Base-by-base conservation (phyloP, 108 stramenopile genomes). In the Aureococcus anophagefferens region DNA sequence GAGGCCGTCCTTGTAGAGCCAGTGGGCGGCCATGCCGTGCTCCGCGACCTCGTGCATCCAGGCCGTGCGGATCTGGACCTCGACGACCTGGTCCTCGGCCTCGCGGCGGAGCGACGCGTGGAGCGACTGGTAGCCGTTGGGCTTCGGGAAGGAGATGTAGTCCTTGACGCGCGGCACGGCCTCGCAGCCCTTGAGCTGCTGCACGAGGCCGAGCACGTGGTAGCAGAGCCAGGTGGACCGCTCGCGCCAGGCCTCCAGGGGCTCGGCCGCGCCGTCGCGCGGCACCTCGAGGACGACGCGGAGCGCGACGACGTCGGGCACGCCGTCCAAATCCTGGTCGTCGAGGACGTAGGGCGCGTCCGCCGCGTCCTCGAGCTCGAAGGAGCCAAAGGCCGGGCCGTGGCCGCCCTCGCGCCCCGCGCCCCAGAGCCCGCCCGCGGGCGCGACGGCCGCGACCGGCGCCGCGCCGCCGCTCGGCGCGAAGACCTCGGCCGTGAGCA, bases 1-100 rank as follows among this genome's bases (percentile, higher is more conserved):
- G 9, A 44, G 13, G 9, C 40, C 40, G 40, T 44, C 40, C 68
- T 89, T 85, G 73, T 94, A 94, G 0, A 86, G 84, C 89, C 91
- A 94, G 81, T 94, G 93, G 0, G 89, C 88, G 9, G 95, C 95
- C 89, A 92, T 91, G 1, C 95, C 95, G 69, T 89, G 90, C 70
- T 93, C 91, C 28, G 95, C 95, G 32, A 94, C 89, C 63, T 89
- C 82, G 72, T 96, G 93, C 95, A 96, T 96, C 65, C 79, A 77
- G 46, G 76, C 78, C 16, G 96, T 96, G 21, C 94, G 85, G 63
- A 96, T 95, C 81, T 96, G 96, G 4, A 96, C 93, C 78, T 96
- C 96, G 64, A 96, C 93, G 29, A 89, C 86, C 73, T 94, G 91
- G 15, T 91, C 93, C 66, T 91, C 33, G 29, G 66, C 63, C 40